phyloP scores from a whole-genome alignment of 148 eudicot genomes.

The Rhododendron vialii region DNA sequence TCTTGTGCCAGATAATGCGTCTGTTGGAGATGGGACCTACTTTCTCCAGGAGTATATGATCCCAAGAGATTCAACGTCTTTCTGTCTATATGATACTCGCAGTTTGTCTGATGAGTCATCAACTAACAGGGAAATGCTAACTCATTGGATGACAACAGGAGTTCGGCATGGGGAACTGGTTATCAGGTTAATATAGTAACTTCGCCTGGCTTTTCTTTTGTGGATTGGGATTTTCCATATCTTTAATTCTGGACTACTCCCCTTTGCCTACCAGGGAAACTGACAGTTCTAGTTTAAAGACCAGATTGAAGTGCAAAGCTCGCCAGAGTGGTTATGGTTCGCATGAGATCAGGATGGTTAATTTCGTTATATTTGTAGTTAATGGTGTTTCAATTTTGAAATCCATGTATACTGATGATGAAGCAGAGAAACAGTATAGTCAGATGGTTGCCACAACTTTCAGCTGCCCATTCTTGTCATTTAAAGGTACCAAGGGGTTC shows the following conservation, averaged over 20 bases:
- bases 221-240: background rate
- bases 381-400: conserved; percentile 60
- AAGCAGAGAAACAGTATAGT: conserved; percentile 31
- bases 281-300: conserved; percentile 38
- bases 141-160: conserved; percentile 72
- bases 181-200: conserved; percentile 35
- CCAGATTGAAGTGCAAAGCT: conserved; percentile 43
- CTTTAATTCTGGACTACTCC: background rate
- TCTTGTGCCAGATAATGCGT: conserved; percentile 37
- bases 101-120: conserved; percentile 47
- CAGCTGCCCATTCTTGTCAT: conserved; percentile 64
- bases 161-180: conserved; percentile 70
- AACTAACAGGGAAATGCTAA: conserved; percentile 48
- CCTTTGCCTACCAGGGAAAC: conserved; percentile 38
- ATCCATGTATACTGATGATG: conserved; percentile 45
- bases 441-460: conserved; percentile 40
- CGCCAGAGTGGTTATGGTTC: conserved; percentile 27
- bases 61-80: conserved; percentile 50
- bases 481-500: conserved; percentile 47
- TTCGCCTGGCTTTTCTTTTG: conserved; percentile 5
- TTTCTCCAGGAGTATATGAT: conserved; percentile 73
- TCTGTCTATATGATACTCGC: conserved; percentile 85
- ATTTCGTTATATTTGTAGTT: conserved; percentile 80
- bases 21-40: conserved; percentile 56
- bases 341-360: conserved; percentile 42